phyloP scores from a whole-genome alignment of 2,329 filamentous ascomycete species.

The Penicillium freii region DNA sequence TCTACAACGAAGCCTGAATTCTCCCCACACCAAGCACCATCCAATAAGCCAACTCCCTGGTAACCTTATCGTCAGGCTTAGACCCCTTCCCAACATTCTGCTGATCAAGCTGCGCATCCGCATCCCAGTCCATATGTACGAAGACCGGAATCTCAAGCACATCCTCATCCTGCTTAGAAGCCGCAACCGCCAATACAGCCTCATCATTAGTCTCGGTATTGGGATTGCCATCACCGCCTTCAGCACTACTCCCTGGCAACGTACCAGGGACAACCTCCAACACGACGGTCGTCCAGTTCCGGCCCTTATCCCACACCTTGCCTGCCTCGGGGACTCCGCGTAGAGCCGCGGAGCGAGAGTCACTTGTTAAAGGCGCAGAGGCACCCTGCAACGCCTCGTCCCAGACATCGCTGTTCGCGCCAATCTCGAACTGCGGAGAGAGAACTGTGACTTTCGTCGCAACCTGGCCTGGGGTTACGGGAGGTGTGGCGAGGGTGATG shows the following conservation, averaged over 20 bases:
- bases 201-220: conserved; percentile 36
- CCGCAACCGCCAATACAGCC: conserved; percentile 20
- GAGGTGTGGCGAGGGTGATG: conserved; percentile 82
- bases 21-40: conserved; percentile 84
- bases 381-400: conserved; percentile 74
- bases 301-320: conserved; percentile 91
- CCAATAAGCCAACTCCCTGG: conserved; percentile 92
- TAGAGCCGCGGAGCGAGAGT: conserved; percentile 42
- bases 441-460: conserved; percentile 82
- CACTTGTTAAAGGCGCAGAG: conserved; percentile 36
- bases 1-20: conserved; percentile 50
- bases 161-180: conserved; percentile 55
- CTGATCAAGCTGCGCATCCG: conserved; percentile 52
- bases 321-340: conserved; percentile 69
- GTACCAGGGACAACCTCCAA: conserved; percentile 75
- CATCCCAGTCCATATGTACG: conserved; percentile 87
- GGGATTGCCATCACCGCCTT: conserved; percentile 31
- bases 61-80: conserved; percentile 67
- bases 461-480: conserved; percentile 72
- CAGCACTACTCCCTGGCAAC: conserved; percentile 33
- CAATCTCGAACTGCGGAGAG: conserved; percentile 91
- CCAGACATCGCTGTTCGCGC: conserved; percentile 90
- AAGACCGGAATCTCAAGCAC: conserved; percentile 90
- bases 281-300: conserved; percentile 94
- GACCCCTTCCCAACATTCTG: conserved; percentile 43